Conservation (phyloP, 2,329 filamentous ascomycete genomes). For the Diatrype stigma region DNA sequence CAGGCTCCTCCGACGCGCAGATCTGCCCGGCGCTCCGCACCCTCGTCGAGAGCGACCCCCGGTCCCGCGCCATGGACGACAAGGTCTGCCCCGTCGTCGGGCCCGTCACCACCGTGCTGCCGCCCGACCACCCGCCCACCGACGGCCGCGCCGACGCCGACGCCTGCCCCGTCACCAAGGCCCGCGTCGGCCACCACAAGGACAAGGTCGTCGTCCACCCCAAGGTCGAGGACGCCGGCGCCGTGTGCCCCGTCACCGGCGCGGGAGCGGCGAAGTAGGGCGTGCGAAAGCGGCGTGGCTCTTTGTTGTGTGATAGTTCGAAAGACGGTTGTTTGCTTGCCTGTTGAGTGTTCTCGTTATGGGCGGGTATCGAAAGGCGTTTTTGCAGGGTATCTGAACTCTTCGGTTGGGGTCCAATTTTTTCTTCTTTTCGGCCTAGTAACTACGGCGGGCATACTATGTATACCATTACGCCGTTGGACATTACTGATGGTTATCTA, state of each 20-base stretch:
- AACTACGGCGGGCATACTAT: too few relatives aligned
- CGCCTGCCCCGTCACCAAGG: slow-evolving; percentile 39
- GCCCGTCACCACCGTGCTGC: slow-evolving; percentile 37
- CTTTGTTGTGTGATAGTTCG: too few relatives aligned
- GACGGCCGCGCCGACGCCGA: slow-evolving; percentile 21
- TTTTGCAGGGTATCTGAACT: too few relatives aligned
- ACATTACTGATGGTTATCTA: too few relatives aligned
- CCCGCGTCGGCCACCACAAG: slow-evolving; percentile 38
- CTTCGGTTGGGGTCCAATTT: too few relatives aligned
- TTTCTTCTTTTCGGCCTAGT: too few relatives aligned
- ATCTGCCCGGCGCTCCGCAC: slow-evolving; percentile 33
- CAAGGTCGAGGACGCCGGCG: slow-evolving; percentile 25
- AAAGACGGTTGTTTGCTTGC: too few relatives aligned
- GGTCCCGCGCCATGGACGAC: slow-evolving; percentile 38
- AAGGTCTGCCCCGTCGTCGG: slow-evolving; percentile 38
- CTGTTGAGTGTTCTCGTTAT: too few relatives aligned
- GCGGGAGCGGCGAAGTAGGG: slow-evolving; percentile 10
- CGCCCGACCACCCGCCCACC: slow-evolving; percentile 36
- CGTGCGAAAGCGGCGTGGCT: too few relatives aligned
- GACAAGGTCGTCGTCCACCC: slow-evolving; percentile 35
- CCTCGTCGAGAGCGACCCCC: slow-evolving; percentile 30
- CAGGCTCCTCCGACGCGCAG: slow-evolving; percentile 29
- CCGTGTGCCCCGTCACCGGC: slow-evolving; percentile 37
- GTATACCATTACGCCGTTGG: too few relatives aligned
- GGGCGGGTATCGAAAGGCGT: too few relatives aligned